phyloP scores from a whole-genome alignment of 805 yeast species.

The Ascoidea rubescens region DNA sequence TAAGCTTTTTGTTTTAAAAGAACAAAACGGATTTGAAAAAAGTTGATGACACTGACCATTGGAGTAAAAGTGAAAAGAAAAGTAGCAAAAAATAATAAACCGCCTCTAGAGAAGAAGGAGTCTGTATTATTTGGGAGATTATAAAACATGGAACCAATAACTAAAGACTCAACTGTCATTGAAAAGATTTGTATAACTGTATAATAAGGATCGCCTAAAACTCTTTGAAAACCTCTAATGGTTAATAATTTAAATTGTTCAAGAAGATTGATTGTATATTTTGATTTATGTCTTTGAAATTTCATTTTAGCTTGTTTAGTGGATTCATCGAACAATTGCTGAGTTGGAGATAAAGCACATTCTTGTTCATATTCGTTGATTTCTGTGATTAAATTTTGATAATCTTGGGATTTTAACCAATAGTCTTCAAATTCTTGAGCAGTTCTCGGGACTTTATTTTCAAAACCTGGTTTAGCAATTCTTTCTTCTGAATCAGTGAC shows the following conservation, averaged over 20 bases:
- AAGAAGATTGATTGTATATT: slow-evolving; percentile 27
- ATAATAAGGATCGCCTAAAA: slow-evolving; percentile 42
- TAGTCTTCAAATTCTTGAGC: slow-evolving; percentile 45
- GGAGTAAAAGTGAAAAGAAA: slow-evolving; percentile 38
- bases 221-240: slow-evolving; percentile 39
- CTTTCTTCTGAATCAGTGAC: slow-evolving; percentile 58
- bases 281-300: slow-evolving; percentile 24
- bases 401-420: slow-evolving; percentile 42
- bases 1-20: slow-evolving; percentile 59
- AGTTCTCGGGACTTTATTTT: slow-evolving; percentile 40
- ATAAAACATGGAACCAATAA: slow-evolving; percentile 51
- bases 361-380: slow-evolving; percentile 26
- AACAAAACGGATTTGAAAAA: slow-evolving; percentile 41
- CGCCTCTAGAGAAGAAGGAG: slow-evolving; percentile 55
- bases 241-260: slow-evolving; percentile 37
- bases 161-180: slow-evolving; percentile 38
- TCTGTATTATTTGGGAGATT: slow-evolving; percentile 32
- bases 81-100: slow-evolving; percentile 44
- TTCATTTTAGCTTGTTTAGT: slow-evolving; percentile 23
- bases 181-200: slow-evolving; percentile 31
- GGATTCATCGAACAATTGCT: slow-evolving; percentile 22
- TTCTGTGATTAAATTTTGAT: slow-evolving; percentile 24
- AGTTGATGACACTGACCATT: slow-evolving; percentile 25
- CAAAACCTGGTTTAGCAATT: slow-evolving; percentile 30
- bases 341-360: slow-evolving; percentile 19